Evolutionary conservation across 2,329 filamentous ascomycete genomes (phyloP), one percentile per base, ranked within the genome.

Genomic region (Colletotrichum paranaense): DNA sequence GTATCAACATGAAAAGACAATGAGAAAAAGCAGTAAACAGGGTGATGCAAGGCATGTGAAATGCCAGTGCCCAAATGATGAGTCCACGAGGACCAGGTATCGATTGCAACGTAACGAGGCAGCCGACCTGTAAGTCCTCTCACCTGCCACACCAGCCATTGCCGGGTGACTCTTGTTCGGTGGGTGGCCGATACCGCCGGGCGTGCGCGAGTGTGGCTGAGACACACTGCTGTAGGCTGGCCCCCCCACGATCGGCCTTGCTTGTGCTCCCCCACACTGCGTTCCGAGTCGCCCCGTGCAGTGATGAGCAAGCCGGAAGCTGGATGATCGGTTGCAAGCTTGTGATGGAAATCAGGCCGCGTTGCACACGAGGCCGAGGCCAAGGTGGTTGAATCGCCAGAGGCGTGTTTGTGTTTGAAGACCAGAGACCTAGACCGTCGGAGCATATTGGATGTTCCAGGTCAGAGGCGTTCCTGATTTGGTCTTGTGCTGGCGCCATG

Each of bases 121-220:
- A 72, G 32, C 69, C 64, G 53, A 73, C 62, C 66, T 65, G 53
- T 62, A 11, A 49, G 42, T 62, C 71, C 62, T 58, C 62, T 67
- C 71, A 74, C 58, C 67, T 74, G 71, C 71, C 71, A 73, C 67
- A 72, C 68, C 49, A 57, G 46, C 24, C 11, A 38, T 42, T 59
- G 53, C 60, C 60, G 42, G 56, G 55, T 72, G 71, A 67, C 67
- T 74, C 62, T 32, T 52, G 46, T 67, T 73, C 42, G 59, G 46
- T 69, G 16, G 28, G 28, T 72, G 71, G 62, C 71, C 67, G 62
- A 72, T 58, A 66, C n/a, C 71, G 67, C 68, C 68, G 38, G 46
- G 62, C 67, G 14, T 65, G 66, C 72, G 71, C 57, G 42, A 62
- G 71, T 74, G 71, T 74, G 71, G 71, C 67, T 72, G 62, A 72